Evolutionary conservation across 495 filamentous ascomycete species (phyloP), one percentile per base, ranked within the genome.

Genomic region (Aspergillus nidulans): DNA sequence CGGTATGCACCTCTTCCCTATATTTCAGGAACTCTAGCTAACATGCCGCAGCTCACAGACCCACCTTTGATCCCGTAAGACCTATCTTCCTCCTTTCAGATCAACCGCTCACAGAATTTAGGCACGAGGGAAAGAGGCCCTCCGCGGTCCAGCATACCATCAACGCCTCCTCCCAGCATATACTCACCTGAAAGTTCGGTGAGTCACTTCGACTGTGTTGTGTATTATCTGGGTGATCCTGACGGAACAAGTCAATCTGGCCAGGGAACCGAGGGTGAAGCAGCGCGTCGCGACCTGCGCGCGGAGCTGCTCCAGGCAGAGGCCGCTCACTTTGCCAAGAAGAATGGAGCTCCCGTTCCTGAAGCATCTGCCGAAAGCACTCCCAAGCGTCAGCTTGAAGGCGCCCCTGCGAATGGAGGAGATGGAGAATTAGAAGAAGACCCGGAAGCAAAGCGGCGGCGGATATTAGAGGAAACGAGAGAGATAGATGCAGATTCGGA

Each of bases 71-170:
- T 67, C 92, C 92, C 54, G 88, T 89, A 83, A 48, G 81, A 71
- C 62, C 48, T 20, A 42, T n/a, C 9, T 52, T 43, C 30, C 26
- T 41, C 52, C 10, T 13, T 9, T 20, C 38, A 44, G 10, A 24
- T 34, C 40, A 16, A 55, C 59, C 57, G 54, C 63, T 67, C 28
- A 69, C 62, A 34, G 18, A 52, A 21, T 53, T 55, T 56, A 92
- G 88, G 92, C 94, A 38, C 85, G 86, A 67, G 94, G 95, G 60
- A 96, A 95, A 81, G 94, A 98, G 69, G 89, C 92, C 65, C 88
- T 89, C 50, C 86, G 91, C 61, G 94, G 94, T 15, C 89, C 90
- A 36, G 94, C 94, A 54, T 97, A 97, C 73, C 94, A 98, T 69
- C 94, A 97, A 77, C 85, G 94, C 49, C 86, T 97, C 10, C 85